Evolutionary conservation across 345 rosid genomes (phyloP).

Genomic region (Eucalyptus sp.): DNA sequence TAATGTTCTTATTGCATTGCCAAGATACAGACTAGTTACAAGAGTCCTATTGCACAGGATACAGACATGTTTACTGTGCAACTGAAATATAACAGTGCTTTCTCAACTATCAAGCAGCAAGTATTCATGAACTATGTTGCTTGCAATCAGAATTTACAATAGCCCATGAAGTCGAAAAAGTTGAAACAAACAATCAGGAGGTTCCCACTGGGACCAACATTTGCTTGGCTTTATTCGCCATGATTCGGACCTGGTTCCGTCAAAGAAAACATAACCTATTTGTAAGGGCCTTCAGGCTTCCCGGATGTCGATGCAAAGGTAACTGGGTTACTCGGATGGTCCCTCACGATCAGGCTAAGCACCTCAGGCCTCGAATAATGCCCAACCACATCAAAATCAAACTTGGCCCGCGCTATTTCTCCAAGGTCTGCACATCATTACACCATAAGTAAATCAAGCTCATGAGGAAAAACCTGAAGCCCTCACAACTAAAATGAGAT

Average conservation of each 20-base stretch:
- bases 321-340: conserved; percentile 64
- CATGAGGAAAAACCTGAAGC: background rate
- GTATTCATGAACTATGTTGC: background rate
- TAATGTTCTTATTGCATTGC: background rate
- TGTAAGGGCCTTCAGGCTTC: background rate
- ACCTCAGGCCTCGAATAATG: conserved; percentile 94
- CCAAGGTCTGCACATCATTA: conserved; percentile 57
- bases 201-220: background rate
- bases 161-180: background rate
- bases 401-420: conserved; percentile 79
- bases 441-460: background rate
- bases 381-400: conserved; percentile 92
- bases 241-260: background rate
- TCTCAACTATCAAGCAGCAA: background rate
- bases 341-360: conserved; percentile 72
- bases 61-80: background rate
- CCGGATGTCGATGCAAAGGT: conserved; percentile 32
- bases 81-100: background rate
- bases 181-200: background rate
- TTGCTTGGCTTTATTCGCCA: background rate
- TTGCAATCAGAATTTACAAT: background rate
- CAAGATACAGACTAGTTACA: background rate
- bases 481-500: background rate
- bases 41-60: background rate
- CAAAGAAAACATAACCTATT: background rate